Conservation (phyloP, 2,329 filamentous ascomycete species). For the Arthrobotrys entomopaga region DNA sequence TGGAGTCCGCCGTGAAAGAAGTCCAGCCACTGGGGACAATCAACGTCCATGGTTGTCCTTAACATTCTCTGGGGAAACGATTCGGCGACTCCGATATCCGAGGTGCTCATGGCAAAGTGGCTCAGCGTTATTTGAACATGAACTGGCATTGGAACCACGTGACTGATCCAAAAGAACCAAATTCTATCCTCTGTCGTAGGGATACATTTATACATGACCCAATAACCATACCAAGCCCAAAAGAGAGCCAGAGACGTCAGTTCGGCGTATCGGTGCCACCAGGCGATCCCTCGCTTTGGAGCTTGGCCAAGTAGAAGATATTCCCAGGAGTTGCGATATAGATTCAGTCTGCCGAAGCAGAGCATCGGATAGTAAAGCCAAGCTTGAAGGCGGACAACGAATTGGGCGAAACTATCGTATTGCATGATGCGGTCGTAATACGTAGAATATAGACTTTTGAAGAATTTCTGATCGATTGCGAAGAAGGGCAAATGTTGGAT, state of each 20-base stretch:
- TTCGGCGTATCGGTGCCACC: constrained; percentile 87
- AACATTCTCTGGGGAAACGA: constrained; percentile 92
- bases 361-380: constrained; percentile 86
- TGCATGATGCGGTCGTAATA: constrained; percentile 85
- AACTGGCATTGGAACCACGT: constrained; percentile 81
- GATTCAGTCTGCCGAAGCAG: constrained; percentile 83
- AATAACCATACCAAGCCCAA: constrained; percentile 87
- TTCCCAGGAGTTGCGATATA: constrained; percentile 83
- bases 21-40: constrained; percentile 87
- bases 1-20: constrained; percentile 89
- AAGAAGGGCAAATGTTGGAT: constrained; percentile 93
- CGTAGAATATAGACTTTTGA: constrained; percentile 77
- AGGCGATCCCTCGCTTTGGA: constrained; percentile 78
- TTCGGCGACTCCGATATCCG: constrained; percentile 82
- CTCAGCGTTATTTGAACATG: constrained; percentile 92
- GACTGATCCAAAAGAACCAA: constrained; percentile 80
- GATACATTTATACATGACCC: constrained; percentile 77
- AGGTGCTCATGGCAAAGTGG: constrained; percentile 92
- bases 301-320: constrained; percentile 77
- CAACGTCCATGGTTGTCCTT: constrained; percentile 91
- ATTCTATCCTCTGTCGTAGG: constrained; percentile 76
- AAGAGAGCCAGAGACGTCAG: constrained; percentile 79
- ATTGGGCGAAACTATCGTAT: constrained; percentile 78
- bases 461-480: constrained; percentile 82
- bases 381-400: constrained; percentile 77